Base-by-base conservation (phyloP, 768 basidiomycete species). In the Boletus rex-veris region DNA sequence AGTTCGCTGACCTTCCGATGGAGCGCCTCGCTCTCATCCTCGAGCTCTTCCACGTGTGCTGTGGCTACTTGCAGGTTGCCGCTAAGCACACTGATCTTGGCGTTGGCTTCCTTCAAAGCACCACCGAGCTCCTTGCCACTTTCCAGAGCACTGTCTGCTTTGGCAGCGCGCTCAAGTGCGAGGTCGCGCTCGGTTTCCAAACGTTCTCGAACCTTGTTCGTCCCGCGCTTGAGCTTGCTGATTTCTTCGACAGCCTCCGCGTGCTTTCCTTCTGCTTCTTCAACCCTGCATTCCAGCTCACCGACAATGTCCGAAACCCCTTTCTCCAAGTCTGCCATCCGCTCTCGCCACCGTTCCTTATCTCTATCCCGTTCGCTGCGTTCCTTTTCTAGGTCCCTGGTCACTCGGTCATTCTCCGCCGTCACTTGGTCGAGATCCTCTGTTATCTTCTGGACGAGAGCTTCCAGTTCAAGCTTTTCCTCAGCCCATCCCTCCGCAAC, bases 301-400 rank as follows among this genome's bases (percentile, higher is more conserved):
- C 71, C 70, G 18, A 92, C 74, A 52, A 91, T 85, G 9, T 72
- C 80, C 36, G 80, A 79, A 26, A 89, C 88, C 5, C 85, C 86
- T 46, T 73, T 74, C 67, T 90, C 84, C 9, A 89, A 85, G 54
- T 89, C 88, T 9, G 58, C 61, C 82, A 91, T 88, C 42, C 86
- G 77, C 47, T 80, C 81, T 59, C 80, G 82, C 84, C 85, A 92
- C 41, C 82, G 72, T 28, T 84, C 82, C 56, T 85, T 86, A 63
- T 90, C 88, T 47, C 75, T 75, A 12, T 76, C 71, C n/a, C 88
- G 76, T 45, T 80, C 86, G 19, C 69, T 72, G 51, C 66, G 78
- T 66, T 90, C 88, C 37, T 69, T 73, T 45, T 80, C 76, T 1
- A 89, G 69, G 14, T 74, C 77, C 49, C 71, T 70, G 59, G 77